These are phyloP conservation scores for Paulownia fortunei DNA, from an alignment of 257 asterid genomes.

Conservation along the genomic window DNA sequence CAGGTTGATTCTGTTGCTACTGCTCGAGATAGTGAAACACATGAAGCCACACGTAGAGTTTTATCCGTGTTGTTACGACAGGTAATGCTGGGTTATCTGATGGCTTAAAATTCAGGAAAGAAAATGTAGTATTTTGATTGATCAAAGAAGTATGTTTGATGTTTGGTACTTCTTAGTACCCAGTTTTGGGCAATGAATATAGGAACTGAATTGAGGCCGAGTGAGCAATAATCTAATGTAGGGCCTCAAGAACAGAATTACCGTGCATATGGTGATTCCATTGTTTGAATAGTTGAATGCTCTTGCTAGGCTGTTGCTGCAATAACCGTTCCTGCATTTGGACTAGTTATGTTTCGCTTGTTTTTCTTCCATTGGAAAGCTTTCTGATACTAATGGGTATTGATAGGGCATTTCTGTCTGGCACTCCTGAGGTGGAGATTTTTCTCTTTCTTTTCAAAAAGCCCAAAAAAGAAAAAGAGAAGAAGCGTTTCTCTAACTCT, in stretches of 20 bases:
- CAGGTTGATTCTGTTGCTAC: conserved; percentile 97
- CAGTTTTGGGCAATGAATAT: neutral
- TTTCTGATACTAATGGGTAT: neutral
- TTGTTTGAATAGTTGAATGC: neutral
- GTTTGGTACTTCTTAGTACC: neutral
- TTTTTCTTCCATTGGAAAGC: neutral
- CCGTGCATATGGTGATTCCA: neutral
- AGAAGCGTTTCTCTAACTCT: neutral
- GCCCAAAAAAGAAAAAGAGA: neutral
- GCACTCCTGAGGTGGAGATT: neutral
- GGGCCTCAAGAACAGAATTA: neutral
- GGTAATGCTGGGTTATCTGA: conserved; percentile 53
- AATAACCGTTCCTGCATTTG: neutral
- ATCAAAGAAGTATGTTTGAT: neutral
- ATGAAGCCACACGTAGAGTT: conserved; percentile 93
- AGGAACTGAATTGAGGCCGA: neutral
- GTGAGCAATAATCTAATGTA: neutral
- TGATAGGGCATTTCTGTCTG: neutral
- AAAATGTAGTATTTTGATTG: neutral
- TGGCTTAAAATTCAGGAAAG: neutral
- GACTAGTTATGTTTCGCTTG: neutral
- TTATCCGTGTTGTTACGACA: conserved; percentile 88
- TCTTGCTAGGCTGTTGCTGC: neutral
- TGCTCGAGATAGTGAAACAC: conserved; percentile 91
- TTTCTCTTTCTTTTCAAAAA: neutral